Evolutionary conservation across 1,284 basidiomycete genomes (phyloP).

Genomic region (Sporisorium iseilematis-ciliati): DNA sequence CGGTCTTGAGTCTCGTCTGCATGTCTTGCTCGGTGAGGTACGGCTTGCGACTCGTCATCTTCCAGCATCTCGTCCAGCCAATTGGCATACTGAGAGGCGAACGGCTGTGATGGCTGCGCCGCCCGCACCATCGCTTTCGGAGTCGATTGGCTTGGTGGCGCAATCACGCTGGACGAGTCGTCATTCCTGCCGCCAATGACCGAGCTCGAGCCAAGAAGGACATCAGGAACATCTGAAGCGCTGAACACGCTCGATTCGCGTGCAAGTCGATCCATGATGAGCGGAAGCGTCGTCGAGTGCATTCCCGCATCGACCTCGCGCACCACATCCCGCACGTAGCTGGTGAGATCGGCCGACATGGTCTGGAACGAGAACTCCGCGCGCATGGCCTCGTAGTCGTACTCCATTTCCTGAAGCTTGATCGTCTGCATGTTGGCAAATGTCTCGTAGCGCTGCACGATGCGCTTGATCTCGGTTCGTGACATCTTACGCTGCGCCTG

Average conservation of each 20-base stretch:
- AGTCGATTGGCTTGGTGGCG: constrained; percentile 38
- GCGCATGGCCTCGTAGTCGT: constrained; percentile 34
- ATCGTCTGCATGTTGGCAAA: constrained; percentile 45
- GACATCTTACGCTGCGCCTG: constrained; percentile 42
- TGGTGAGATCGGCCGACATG: constrained; percentile 48
- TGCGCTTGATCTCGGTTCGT: constrained; percentile 28
- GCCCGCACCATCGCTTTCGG: constrained; percentile 12
- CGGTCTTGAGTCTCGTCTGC: background rate
- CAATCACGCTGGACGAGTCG: constrained; percentile 16
- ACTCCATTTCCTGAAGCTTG: constrained; percentile 31
- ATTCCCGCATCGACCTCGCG: constrained; percentile 51
- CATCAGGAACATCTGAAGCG: constrained; percentile 31
- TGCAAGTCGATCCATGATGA: constrained; percentile 42
- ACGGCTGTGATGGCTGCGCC: constrained; percentile 31
- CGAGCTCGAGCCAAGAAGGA: constrained; percentile 21
- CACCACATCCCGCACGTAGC: constrained; percentile 48
- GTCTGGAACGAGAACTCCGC: constrained; percentile 30
- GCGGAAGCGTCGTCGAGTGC: constrained; percentile 44
- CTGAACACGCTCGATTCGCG: constrained; percentile 40
- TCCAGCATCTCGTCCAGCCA: constrained; percentile 48
- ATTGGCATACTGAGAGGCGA: constrained; percentile 35
- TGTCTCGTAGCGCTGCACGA: constrained; percentile 45
- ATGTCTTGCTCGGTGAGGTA: constrained; percentile 1
- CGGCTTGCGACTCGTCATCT: constrained; percentile 17
- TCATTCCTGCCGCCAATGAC: constrained; percentile 16